A percentile compares a stretch with the other conserved stretches of the same genome.
These are phyloP conservation scores for Globisporangium spinosum DNA, from an alignment of 352 stramenopile species.

Conservation along the genomic window DNA sequence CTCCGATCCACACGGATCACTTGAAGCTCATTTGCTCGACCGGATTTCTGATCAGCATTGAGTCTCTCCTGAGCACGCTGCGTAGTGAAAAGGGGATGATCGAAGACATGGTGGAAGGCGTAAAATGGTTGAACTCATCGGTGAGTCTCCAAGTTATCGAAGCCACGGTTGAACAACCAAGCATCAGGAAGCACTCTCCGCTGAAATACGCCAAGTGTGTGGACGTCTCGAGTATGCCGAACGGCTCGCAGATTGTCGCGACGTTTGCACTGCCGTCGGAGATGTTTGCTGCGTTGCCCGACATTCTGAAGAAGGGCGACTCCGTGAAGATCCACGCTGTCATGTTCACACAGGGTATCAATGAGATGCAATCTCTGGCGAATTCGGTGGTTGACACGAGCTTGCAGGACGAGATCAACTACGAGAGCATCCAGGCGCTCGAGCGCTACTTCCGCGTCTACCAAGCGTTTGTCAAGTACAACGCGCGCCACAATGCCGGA, in stretches of 20 bases:
- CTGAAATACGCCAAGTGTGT: slow-evolving; percentile 78
- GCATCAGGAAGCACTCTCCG: slow-evolving; percentile 33
- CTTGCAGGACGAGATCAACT: slow-evolving; percentile 85
- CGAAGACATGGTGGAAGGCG: slow-evolving; percentile 86
- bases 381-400: slow-evolving; percentile 84
- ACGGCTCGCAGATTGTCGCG: slow-evolving; percentile 57
- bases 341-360: slow-evolving; percentile 91
- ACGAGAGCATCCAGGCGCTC: slow-evolving; percentile 65
- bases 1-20: slow-evolving; percentile 47
- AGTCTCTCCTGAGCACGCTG: slow-evolving; percentile 92
- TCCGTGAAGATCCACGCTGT: slow-evolving; percentile 73
- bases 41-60: slow-evolving; percentile 90
- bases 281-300: slow-evolving; percentile 52
- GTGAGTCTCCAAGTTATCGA: slow-evolving; percentile 73
- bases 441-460: slow-evolving; percentile 77
- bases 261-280: slow-evolving; percentile 61
- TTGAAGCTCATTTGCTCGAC: slow-evolving; percentile 65
- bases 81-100: slow-evolving; percentile 96
- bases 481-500: slow-evolving; percentile 14
- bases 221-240: slow-evolving; percentile 48
- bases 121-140: slow-evolving; percentile 75
- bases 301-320: slow-evolving; percentile 60
- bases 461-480: slow-evolving; percentile 51
- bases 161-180: slow-evolving; percentile 18
- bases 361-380: slow-evolving; percentile 91